Evolutionary conservation across 768 basidiomycete genomes (phyloP), one percentile per base, ranked within the genome.

Genomic region (Gymnopilus dilepis): DNA sequence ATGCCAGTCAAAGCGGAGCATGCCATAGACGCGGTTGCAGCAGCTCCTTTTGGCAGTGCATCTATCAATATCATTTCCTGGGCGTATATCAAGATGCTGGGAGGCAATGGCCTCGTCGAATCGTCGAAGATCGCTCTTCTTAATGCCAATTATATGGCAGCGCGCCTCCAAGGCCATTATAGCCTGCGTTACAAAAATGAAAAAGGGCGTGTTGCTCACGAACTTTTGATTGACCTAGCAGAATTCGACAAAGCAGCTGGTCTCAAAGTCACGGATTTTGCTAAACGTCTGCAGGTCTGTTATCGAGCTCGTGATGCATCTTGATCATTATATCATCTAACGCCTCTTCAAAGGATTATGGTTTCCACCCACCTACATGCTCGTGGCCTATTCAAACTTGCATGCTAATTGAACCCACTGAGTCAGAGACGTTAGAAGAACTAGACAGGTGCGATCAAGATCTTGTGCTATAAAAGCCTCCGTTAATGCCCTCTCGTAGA

Each of bases 1-100:
- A 76, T 95, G 61, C 74, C 83, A 22, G 86, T 82, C 8, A 88
- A 88, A 37, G 87, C 89, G 11, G 72, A 80, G n/a, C 76, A 85
- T 52, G 87, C 90, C 1, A 98, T 99, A 63, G 80, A 89, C 30
- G 92, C 97, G 6, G 90, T 99, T 47, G 87, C 97, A 8, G 93
- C 93, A 0, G 95, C 92, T 1, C 97, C 95, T 0, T 99, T 88
- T 72, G 97, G 97, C 45, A 96, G 94, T 65, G 93, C 97, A 2
- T 96, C 94, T 6, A 95, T 99, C 69, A 88, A 93, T 48, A 83
- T 96, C 62, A 98, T 99, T 69, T 98, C 96, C 0, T 99, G 97
- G 96, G 97, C 97, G 12, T 99, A 97, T 76, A 94, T 97, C 83
- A 97, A 93, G 80, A 99, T 99, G 97, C 86, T 99, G n/a, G 97